Conservation (phyloP, 306 rosid species). For the Erythrophleum fordii region DNA sequence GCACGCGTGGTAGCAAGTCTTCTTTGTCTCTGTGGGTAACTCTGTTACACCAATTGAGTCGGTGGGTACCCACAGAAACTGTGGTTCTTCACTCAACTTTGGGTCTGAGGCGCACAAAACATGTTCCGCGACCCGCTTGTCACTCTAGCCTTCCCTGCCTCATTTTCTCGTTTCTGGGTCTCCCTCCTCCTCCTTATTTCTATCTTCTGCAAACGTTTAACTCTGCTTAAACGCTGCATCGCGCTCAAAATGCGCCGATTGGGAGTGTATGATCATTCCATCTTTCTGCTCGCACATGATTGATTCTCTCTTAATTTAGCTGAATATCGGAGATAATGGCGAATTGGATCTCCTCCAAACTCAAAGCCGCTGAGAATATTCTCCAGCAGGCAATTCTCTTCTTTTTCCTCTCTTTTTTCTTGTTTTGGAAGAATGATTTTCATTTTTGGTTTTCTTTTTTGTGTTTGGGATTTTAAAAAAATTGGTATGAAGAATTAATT, state of each 20-base stretch:
- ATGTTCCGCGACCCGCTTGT: constrained; percentile 27
- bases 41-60: neutral
- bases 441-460: constrained; percentile 17
- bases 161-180: constrained; percentile 5
- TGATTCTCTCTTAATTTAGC: constrained; percentile 20
- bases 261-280: neutral
- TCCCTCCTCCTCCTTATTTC: constrained; percentile 9
- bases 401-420: neutral
- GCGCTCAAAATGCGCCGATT: constrained; percentile 1
- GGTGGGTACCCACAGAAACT: neutral
- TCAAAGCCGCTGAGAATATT: constrained; percentile 91
- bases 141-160: constrained; percentile 20
- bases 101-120: constrained; percentile 1
- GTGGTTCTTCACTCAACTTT: constrained; percentile 13
- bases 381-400: constrained; percentile 80
- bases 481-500: neutral
- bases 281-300: constrained; percentile 8
- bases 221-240: constrained; percentile 18
- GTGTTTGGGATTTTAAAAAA: constrained; percentile 5
- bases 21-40: neutral
- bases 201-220: constrained; percentile 7
- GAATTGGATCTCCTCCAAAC: constrained; percentile 97
- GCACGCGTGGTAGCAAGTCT: neutral
- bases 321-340: constrained; percentile 60
- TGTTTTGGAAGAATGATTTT: neutral